Evolutionary conservation across 352 stramenopile species (phyloP), one percentile per base, ranked within the genome.

Genomic region (Globisporangium solare): DNA sequence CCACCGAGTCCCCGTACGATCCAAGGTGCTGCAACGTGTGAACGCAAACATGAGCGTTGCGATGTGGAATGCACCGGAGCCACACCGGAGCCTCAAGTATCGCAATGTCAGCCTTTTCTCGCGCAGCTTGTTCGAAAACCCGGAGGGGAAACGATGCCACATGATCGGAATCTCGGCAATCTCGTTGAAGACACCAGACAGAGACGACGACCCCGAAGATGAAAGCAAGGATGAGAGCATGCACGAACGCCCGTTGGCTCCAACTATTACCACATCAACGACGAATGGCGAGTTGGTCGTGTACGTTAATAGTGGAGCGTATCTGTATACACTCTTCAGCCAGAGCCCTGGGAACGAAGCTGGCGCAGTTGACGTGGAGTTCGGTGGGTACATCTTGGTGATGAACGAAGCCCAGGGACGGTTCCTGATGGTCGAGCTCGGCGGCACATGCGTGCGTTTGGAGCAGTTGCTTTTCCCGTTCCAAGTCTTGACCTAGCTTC

Each of bases 391-490:
- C 21, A 39, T 42, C 11, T 12, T 41, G 51, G 47, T 49, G 37
- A 32, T 57, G 39, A 57, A 41, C 24, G 51, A 57, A 20, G 51
- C 22, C 21, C 40, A 49, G 37, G 51, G 39, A 5, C 51, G 51
- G 22, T 57, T 57, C 22, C 51, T 57, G 3, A 57, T 57, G 51
- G 51, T 57, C 12, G 51, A 57, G 17, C 24, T 57, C 15, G 39
- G 37, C 22, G 42, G 51, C 15, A 41, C 51, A 8, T 49, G 37
- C 17, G 51, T 57, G 21, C 51, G 51, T 0, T 42, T 57, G 13
- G 51, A 57, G 51, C 39, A 57, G 13, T n/a, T 50, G 17, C 14
- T 57, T 6, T 49, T 57, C 24, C 51, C 51, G 17, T 57, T 49
- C 24, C 39, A 40, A 2, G 51, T 57, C 15, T 39, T 57, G 13